phyloP scores from a whole-genome alignment of 2,329 filamentous ascomycete species.

The Epichloe sibirici region DNA sequence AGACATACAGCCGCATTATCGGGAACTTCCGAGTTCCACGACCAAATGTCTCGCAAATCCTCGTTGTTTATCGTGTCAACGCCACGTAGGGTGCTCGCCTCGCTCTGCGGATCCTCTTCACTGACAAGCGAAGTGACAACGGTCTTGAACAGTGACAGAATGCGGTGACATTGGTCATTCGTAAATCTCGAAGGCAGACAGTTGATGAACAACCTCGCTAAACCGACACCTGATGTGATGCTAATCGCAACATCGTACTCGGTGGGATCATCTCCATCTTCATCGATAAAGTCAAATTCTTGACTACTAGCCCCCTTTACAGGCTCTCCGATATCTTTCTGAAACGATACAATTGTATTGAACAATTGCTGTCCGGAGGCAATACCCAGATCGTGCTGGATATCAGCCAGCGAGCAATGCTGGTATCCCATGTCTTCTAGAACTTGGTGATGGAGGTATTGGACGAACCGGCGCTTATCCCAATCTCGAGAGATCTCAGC shows the following conservation, averaged over 20 bases:
- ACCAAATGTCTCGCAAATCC: conserved; percentile 3
- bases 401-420: conserved; percentile 34
- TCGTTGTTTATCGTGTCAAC: not conserved
- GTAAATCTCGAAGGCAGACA: not conserved
- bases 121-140: not conserved
- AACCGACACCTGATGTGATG: not conserved
- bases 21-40: conserved; percentile 2
- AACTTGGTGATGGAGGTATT: conserved; percentile 29
- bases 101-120: not conserved
- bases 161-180: conserved; percentile 1
- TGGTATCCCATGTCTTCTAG: conserved; percentile 35
- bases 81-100: not conserved
- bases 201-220: not conserved
- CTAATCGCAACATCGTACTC: conserved; percentile 17
- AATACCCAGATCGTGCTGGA: conserved; percentile 23
- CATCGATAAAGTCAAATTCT: conserved; percentile 1
- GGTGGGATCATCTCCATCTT: conserved; percentile 11
- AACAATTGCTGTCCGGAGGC: conserved; percentile 14
- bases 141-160: conserved; percentile 1
- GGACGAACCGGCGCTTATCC: conserved; percentile 16
- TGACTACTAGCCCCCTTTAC: not conserved
- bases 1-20: not conserved
- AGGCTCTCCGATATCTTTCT: conserved; percentile 8
- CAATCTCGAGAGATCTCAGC: conserved; percentile 21
- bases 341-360: conserved; percentile 22